phyloP scores from a whole-genome alignment of 495 filamentous ascomycete species.

The Neurospora terricola region DNA sequence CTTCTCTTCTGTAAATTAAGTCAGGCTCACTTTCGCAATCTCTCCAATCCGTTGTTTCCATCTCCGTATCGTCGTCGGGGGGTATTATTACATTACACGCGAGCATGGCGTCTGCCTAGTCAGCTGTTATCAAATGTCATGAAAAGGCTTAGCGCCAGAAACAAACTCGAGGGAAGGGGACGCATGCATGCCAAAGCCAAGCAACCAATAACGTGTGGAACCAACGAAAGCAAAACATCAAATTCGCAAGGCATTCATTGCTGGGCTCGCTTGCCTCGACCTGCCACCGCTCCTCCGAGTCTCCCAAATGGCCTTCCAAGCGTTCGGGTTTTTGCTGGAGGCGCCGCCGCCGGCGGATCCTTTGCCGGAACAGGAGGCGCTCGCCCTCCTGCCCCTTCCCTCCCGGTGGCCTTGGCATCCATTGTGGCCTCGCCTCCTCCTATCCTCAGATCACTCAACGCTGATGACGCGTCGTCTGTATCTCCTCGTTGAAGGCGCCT shows the following conservation, averaged over 20 bases:
- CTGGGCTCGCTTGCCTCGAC: conserved; percentile 40
- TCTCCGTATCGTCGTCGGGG: neutral
- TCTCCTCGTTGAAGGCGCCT: conserved; percentile 36
- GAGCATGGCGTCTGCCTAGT: conserved; percentile 10
- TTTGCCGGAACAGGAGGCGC: conserved; percentile 33
- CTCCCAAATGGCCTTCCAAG: conserved; percentile 60
- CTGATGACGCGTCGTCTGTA: conserved; percentile 30
- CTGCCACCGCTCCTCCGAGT: conserved; percentile 54
- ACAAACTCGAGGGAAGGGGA: neutral
- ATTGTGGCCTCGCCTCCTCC: conserved; percentile 28
- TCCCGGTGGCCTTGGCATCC: conserved; percentile 33
- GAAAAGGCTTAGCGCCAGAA: neutral
- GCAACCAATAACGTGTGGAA: neutral
- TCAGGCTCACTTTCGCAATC: neutral
- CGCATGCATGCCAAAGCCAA: neutral
- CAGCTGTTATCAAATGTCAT: conserved; percentile 4
- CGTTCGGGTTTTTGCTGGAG: conserved; percentile 17
- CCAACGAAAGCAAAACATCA: conserved; percentile 1
- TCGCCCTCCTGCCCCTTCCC: conserved; percentile 20
- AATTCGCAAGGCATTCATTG: conserved; percentile 19
- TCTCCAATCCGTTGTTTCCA: neutral
- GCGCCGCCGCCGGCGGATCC: conserved; percentile 25
- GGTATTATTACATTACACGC: conserved; percentile 8
- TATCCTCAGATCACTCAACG: conserved; percentile 31
- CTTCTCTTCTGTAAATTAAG: neutral